Percentiles rank a stretch among this genome's conserved stretches.
Conservation (phyloP, 805 yeast species). For the Saccharomyces eubayanus region DNA sequence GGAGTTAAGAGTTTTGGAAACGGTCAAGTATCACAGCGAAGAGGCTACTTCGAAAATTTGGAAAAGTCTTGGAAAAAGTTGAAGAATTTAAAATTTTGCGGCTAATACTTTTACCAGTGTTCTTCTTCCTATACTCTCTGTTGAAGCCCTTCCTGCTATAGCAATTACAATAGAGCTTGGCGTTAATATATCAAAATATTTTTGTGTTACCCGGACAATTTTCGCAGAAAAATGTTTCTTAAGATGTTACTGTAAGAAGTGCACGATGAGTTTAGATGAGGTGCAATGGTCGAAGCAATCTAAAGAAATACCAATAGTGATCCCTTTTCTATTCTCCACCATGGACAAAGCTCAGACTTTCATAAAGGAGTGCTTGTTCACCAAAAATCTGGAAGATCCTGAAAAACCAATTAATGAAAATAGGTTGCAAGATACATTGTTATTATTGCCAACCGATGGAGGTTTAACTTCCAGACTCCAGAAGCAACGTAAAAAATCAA, state of each 20-base stretch:
- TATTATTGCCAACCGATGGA: slow-evolving; percentile 32
- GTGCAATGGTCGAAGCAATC: not conserved
- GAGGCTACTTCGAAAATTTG: too few species aligned
- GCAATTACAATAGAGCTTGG: too few species aligned
- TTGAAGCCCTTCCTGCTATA: too few species aligned
- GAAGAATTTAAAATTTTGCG: too few species aligned
- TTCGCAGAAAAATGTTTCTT: not conserved
- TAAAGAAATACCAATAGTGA: not conserved
- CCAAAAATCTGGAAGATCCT: slow-evolving; percentile 24
- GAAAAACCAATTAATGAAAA: slow-evolving; percentile 27
- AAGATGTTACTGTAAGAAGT: not conserved
- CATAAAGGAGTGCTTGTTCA: slow-evolving; percentile 23
- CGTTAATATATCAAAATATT: not conserved
- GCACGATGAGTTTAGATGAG: not conserved
- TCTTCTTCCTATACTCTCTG: too few species aligned
- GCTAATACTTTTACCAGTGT: too few species aligned
- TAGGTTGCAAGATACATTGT: slow-evolving; percentile 25
- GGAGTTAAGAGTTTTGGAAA: too few species aligned
- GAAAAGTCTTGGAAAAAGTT: too few species aligned
- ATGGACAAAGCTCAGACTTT: slow-evolving; percentile 29
- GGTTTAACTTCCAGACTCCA: slow-evolving; percentile 19
- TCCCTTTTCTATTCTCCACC: not conserved
- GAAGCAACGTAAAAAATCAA: slow-evolving; percentile 13
- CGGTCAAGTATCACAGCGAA: too few species aligned
- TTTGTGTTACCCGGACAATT: not conserved